Evolutionary conservation across 2,329 filamentous ascomycete species (phyloP).

Genomic region (Fusarium sp.): DNA sequence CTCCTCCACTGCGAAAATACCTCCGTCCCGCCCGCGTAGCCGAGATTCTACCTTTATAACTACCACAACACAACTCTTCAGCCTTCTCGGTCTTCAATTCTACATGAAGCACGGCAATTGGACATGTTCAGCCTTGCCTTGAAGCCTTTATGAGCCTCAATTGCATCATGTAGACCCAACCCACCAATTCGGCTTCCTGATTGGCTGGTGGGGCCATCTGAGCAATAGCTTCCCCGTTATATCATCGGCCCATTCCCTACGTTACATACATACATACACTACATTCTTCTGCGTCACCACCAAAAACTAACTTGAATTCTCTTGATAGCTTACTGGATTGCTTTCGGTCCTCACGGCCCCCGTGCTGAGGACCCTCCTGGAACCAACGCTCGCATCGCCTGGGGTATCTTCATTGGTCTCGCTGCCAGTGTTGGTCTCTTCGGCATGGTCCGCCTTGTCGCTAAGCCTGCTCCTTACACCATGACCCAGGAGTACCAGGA

Average conservation of each 20-base stretch:
- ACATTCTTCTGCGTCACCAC: slow-evolving; percentile 23
- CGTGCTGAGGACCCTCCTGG: slow-evolving; percentile 85
- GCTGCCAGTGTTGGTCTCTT: slow-evolving; percentile 77
- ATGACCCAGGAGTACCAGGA: slow-evolving; percentile 99
- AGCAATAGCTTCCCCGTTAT: slow-evolving; percentile 29
- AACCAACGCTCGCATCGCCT: slow-evolving; percentile 82
- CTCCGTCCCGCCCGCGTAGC: slow-evolving; percentile 45
- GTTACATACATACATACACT: slow-evolving; percentile 13
- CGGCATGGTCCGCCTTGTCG: slow-evolving; percentile 75
- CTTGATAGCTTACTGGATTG: slow-evolving; percentile 93
- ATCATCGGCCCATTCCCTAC: slow-evolving; percentile 31
- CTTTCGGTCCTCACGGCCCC: slow-evolving; percentile 95
- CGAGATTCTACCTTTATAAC: slow-evolving; percentile 35
- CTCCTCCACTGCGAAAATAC: slow-evolving; percentile 49
- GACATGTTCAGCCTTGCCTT: slow-evolving; percentile 37
- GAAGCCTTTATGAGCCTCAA: slow-evolving; percentile 37
- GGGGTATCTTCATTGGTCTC: slow-evolving; percentile 77
- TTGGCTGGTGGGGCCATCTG: slow-evolving; percentile 32
- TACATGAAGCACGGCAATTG: slow-evolving; percentile 23
- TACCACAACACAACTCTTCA: slow-evolving; percentile 21
- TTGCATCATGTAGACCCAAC: slow-evolving; percentile 42
- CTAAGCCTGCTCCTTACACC: slow-evolving; percentile 78
- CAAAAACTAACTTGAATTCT: slow-evolving; percentile 54
- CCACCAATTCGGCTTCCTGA: slow-evolving; percentile 39
- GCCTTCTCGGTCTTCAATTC: slow-evolving; percentile 28